Percentiles rank a stretch among this genome's conserved stretches.
Evolutionary conservation across 2,329 filamentous ascomycete genomes (phyloP).

Genomic region (Botrytis medusae): DNA sequence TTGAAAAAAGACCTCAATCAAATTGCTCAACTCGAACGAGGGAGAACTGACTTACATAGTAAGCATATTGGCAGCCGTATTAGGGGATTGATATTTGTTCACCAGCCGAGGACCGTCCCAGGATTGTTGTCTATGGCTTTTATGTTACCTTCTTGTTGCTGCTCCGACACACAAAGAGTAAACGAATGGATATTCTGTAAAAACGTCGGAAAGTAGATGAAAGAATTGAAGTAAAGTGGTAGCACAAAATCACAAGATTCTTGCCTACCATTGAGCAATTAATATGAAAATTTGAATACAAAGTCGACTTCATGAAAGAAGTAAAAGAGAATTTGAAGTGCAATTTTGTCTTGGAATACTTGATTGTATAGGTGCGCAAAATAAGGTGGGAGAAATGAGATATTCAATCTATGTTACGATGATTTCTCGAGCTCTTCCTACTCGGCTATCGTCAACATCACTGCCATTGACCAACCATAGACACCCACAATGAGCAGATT

Average conservation of each 20-base stretch:
- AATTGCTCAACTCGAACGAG: not conserved
- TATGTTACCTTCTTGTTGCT: not conserved
- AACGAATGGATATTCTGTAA: not conserved
- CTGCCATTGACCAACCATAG: not conserved
- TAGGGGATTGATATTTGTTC: not conserved
- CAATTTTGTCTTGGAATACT: not conserved
- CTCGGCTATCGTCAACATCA: not conserved
- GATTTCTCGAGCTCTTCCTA: not conserved
- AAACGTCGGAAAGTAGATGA: not conserved
- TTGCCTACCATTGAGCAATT: not conserved
- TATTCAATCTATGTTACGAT: not conserved
- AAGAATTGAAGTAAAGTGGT: not conserved
- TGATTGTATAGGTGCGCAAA: slow-evolving; percentile 1
- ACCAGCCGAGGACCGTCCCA: not conserved
- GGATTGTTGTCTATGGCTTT: not conserved
- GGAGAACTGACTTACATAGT: slow-evolving; percentile 25
- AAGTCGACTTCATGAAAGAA: slow-evolving; percentile 5
- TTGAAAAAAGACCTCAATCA: not conserved
- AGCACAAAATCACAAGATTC: not conserved
- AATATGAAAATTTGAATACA: slow-evolving; percentile 2
- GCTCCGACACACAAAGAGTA: not conserved
- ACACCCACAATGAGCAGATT: not conserved
- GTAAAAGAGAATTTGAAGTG: not conserved
- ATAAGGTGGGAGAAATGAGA: not conserved
- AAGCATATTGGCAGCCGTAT: slow-evolving; percentile 23